These are phyloP conservation scores for Breviolum minutum DNA, from an alignment of 73 alveolate genomes.

Conservation along the genomic window DNA sequence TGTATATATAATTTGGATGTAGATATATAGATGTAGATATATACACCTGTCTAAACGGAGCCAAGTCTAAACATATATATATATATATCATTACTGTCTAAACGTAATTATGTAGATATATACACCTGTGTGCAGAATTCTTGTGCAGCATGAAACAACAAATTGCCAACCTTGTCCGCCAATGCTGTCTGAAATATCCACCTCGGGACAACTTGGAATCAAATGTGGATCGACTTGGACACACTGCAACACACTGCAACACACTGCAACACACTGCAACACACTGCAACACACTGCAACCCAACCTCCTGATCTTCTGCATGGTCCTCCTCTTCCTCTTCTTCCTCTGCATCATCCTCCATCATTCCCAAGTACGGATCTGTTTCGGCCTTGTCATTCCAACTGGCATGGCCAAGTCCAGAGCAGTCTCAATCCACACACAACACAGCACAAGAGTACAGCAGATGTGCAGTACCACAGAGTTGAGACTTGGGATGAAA, in stretches of 20 bases:
- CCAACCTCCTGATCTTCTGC: conserved; percentile 55
- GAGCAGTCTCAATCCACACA: not conserved
- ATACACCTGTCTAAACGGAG: no score
- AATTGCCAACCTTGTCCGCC: not conserved
- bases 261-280: no score
- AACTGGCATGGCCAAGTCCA: not conserved
- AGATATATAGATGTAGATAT: no score
- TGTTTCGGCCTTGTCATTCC: conserved; percentile 23
- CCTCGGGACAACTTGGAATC: not conserved
- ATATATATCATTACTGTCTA: no score
- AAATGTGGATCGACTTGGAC: no score
- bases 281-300: not conserved
- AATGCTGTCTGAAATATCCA: not conserved
- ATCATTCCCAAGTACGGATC: conserved; percentile 63
- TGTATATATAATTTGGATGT: no score
- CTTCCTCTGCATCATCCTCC: conserved; percentile 50
- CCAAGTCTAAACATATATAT: no score
- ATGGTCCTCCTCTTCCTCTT: conserved; percentile 59
- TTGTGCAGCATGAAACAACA: no score
- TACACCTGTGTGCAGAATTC: no score
- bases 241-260: not conserved
- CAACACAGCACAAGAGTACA: not conserved
- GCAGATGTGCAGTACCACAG: no score
- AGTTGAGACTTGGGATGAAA: not conserved
- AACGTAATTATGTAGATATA: no score